A percentile compares a stretch with the other conserved stretches of the same genome.
Conservation (phyloP, 2,329 filamentous ascomycete species). For the Cytospora chrysosperma region DNA sequence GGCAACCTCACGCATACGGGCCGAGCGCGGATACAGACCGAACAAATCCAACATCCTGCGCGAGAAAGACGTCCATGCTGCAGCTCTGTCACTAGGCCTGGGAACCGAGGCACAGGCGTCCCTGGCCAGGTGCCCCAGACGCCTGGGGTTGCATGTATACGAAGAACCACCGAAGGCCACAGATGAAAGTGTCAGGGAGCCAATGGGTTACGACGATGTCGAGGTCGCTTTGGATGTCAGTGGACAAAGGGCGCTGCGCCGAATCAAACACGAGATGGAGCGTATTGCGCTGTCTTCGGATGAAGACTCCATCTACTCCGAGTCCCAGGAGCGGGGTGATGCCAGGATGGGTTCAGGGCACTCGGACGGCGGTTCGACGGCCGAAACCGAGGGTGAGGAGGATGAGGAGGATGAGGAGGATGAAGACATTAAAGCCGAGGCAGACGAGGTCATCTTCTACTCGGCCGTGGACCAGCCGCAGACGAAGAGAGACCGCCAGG, state of each 20-base stretch:
- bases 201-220: slow-evolving; percentile 45
- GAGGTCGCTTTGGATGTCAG: slow-evolving; percentile 38
- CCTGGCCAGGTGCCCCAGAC: slow-evolving; percentile 49
- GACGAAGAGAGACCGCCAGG: slow-evolving; percentile 35
- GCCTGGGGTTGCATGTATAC: slow-evolving; percentile 49
- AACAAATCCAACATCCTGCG: slow-evolving; percentile 36
- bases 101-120: slow-evolving; percentile 38
- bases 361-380: neutral
- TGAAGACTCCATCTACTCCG: slow-evolving; percentile 6
- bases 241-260: slow-evolving; percentile 5
- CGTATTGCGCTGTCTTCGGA: slow-evolving; percentile 4
- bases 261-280: slow-evolving; percentile 1
- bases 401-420: slow-evolving; percentile 14
- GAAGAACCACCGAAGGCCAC: slow-evolving; percentile 33
- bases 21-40: slow-evolving; percentile 38
- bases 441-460: slow-evolving; percentile 43
- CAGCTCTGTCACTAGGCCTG: slow-evolving; percentile 48
- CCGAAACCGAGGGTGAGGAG: slow-evolving; percentile 7
- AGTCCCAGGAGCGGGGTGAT: neutral
- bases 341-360: slow-evolving; percentile 1
- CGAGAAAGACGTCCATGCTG: slow-evolving; percentile 48
- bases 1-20: slow-evolving; percentile 65
- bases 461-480: slow-evolving; percentile 42
- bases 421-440: slow-evolving; percentile 33
- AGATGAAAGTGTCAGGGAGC: slow-evolving; percentile 28